phyloP scores from a whole-genome alignment of 2,329 filamentous ascomycete genomes.

The Bertia moriformis region DNA sequence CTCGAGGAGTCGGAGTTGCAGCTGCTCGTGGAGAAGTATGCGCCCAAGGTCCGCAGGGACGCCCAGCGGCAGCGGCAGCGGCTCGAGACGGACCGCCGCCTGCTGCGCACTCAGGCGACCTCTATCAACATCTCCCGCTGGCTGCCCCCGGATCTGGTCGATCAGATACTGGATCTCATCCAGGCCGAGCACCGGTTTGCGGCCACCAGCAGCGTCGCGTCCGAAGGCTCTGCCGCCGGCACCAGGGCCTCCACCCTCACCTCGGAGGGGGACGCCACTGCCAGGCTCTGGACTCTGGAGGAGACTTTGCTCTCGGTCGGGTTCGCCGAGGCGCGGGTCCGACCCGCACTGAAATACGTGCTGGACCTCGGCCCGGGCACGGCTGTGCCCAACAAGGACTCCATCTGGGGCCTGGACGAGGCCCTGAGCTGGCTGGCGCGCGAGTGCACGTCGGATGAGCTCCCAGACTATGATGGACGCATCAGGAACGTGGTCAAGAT shows the following conservation, averaged over 20 bases:
- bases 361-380: slow-evolving; percentile 53
- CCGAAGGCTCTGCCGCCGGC: slow-evolving; percentile 6
- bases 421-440: slow-evolving; percentile 81
- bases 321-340: slow-evolving; percentile 50
- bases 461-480: slow-evolving; percentile 55
- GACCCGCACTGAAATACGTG: slow-evolving; percentile 49
- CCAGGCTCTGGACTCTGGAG: slow-evolving; percentile 73
- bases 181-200: slow-evolving; percentile 48
- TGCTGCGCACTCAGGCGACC: slow-evolving; percentile 68
- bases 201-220: slow-evolving; percentile 27
- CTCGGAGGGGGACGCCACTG: slow-evolving; percentile 57
- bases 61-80: slow-evolving; percentile 61
- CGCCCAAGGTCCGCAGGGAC: slow-evolving; percentile 65
- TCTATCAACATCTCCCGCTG: slow-evolving; percentile 60
- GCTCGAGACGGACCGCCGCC: slow-evolving; percentile 70
- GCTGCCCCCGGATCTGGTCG: slow-evolving; percentile 66
- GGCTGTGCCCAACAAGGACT: slow-evolving; percentile 39
- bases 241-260: slow-evolving; percentile 17
- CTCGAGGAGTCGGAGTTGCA: slow-evolving; percentile 82
- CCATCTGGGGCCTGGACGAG: slow-evolving; percentile 76
- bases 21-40: slow-evolving; percentile 70
- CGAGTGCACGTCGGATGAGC: slow-evolving; percentile 52
- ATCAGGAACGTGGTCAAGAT: slow-evolving; percentile 19
- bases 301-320: slow-evolving; percentile 55
- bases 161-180: slow-evolving; percentile 60